Evolutionary conservation across 2,329 filamentous ascomycete species (phyloP).

Genomic region (Juglanconis oblonga): DNA sequence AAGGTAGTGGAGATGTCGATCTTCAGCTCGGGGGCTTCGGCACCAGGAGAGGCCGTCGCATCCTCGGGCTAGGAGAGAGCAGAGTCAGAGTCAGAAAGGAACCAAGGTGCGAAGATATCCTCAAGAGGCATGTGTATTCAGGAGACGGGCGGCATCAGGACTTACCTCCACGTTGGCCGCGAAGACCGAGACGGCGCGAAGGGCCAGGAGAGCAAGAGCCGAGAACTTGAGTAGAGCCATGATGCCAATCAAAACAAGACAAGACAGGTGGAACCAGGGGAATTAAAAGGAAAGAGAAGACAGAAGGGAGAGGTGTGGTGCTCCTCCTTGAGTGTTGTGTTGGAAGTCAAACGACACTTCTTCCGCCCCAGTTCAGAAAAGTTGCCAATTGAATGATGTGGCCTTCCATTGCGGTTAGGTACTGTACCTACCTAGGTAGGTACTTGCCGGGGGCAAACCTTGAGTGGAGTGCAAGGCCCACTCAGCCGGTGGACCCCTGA

Average conservation of each 20-base stretch:
- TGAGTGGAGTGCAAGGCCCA: slow-evolving; percentile 2
- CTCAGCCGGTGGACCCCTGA: not conserved
- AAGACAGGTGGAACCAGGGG: slow-evolving; percentile 13
- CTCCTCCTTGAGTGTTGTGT: slow-evolving; percentile 9
- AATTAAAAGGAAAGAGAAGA: slow-evolving; percentile 2
- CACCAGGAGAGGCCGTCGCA: slow-evolving; percentile 22
- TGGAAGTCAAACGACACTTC: slow-evolving; percentile 1
- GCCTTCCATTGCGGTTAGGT: slow-evolving; percentile 11
- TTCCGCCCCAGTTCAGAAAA: not conserved
- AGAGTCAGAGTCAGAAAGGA: not conserved
- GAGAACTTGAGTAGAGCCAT: slow-evolving; percentile 77
- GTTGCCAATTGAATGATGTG: slow-evolving; percentile 19
- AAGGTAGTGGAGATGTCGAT: slow-evolving; percentile 64
- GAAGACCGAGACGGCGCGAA: slow-evolving; percentile 63
- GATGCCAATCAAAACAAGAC: slow-evolving; percentile 28
- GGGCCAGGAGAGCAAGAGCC: slow-evolving; percentile 67
- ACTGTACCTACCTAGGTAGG: not conserved
- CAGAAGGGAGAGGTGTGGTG: slow-evolving; percentile 14
- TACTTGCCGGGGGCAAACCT: slow-evolving; percentile 8
- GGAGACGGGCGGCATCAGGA: slow-evolving; percentile 26
- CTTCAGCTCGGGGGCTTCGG: slow-evolving; percentile 47
- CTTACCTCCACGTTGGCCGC: slow-evolving; percentile 59
- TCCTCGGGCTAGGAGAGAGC: slow-evolving; percentile 20
- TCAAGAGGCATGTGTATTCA: not conserved
- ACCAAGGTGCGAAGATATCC: not conserved